phyloP scores from a whole-genome alignment of 2,329 filamentous ascomycete species.

The Mariannaea sp. region DNA sequence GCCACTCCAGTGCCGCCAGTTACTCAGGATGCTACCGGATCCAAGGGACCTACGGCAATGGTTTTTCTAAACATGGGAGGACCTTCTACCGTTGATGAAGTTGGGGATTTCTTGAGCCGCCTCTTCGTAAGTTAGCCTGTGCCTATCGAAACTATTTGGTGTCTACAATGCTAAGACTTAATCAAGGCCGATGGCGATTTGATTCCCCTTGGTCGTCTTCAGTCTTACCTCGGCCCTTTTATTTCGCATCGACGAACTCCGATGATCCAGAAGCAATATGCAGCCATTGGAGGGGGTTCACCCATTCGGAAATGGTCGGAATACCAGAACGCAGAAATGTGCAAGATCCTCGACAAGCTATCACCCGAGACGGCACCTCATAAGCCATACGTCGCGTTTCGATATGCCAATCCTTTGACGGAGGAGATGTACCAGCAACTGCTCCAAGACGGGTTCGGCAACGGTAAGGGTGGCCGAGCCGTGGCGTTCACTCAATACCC shows the following conservation, averaged over 20 bases:
- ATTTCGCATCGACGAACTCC: conserved; percentile 87
- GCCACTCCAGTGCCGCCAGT: conserved; percentile 68
- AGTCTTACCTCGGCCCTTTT: conserved; percentile 86
- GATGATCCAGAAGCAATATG: conserved; percentile 96
- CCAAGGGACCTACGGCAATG: conserved; percentile 89
- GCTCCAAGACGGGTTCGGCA: conserved; percentile 86
- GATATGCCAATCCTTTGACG: conserved; percentile 90
- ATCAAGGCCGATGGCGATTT: conserved; percentile 84
- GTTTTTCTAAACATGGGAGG: conserved; percentile 99
- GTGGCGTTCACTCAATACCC: conserved; percentile 98
- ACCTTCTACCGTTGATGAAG: conserved; percentile 84
- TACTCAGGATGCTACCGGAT: conserved; percentile 73
- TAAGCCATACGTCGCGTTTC: conserved; percentile 96
- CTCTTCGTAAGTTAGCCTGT: conserved; percentile 72
- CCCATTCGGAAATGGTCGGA: conserved; percentile 99
- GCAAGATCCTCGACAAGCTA: conserved; percentile 90
- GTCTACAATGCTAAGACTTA: conserved; percentile 19
- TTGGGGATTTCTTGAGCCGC: conserved; percentile 85
- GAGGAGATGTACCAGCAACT: conserved; percentile 89
- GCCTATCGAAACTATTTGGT: conserved; percentile 6
- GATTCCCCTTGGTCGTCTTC: conserved; percentile 91
- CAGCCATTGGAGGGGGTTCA: conserved; percentile 94
- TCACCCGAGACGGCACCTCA: conserved; percentile 94
- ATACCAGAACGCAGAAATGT: conserved; percentile 92
- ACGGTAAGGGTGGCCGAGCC: conserved; percentile 86